Evolutionary conservation across 1,284 basidiomycete genomes (phyloP).

Genomic region (Singerocomus rubriflavus): DNA sequence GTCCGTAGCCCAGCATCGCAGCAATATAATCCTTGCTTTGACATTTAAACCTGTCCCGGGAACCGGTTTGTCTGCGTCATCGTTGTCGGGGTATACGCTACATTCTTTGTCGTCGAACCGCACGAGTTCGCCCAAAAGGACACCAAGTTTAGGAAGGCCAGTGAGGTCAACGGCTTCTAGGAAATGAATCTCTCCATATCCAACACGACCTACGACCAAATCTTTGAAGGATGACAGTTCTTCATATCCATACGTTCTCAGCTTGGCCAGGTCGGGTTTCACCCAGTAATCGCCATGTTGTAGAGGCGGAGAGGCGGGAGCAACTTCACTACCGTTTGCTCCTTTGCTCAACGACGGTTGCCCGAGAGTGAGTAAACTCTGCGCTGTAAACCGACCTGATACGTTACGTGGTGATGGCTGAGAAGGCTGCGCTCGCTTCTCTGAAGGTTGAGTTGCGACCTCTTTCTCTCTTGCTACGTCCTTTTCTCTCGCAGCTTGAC

Average conservation of each 20-base stretch:
- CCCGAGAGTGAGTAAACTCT: conserved; percentile 34
- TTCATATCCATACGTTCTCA: conserved; percentile 69
- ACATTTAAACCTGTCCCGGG: conserved; percentile 90
- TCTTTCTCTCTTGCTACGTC: conserved; percentile 72
- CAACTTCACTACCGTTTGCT: conserved; percentile 31
- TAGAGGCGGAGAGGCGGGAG: conserved; percentile 38
- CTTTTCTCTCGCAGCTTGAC: conserved; percentile 68
- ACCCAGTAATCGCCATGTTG: conserved; percentile 90
- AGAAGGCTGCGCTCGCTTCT: conserved; percentile 27
- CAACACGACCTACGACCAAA: conserved; percentile 86
- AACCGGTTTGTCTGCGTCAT: conserved; percentile 75
- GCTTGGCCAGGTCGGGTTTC: conserved; percentile 69
- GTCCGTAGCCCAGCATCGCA: conserved; percentile 87
- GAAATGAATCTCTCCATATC: conserved; percentile 91
- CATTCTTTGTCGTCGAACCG: conserved; percentile 91
- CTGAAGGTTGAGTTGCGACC: conserved; percentile 28
- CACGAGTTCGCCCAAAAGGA: conserved; percentile 85
- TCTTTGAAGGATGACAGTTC: conserved; percentile 69
- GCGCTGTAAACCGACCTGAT: conserved; percentile 50
- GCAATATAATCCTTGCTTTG: conserved; percentile 74
- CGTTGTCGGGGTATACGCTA: conserved; percentile 89
- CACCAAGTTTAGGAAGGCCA: conserved; percentile 74
- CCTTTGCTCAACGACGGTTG: conserved; percentile 20
- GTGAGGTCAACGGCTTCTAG: conserved; percentile 92
- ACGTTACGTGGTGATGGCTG: conserved; percentile 43